Conservation (phyloP, 2,329 filamentous ascomycete species). For the Graphilbum fragrans region DNA sequence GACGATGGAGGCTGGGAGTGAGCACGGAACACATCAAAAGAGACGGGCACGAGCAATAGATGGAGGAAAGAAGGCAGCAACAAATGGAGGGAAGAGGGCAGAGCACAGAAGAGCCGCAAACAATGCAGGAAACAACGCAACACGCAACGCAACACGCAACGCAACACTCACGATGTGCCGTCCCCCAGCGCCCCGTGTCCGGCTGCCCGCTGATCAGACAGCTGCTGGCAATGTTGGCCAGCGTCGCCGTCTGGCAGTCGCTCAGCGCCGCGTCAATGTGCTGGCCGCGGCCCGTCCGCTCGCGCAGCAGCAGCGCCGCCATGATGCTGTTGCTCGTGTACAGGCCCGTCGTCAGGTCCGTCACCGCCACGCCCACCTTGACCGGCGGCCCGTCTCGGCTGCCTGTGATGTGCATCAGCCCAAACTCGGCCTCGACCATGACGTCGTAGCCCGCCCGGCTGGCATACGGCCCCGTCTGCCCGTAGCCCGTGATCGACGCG, state of each 20-base stretch:
- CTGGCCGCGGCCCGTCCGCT: slow-evolving; percentile 67
- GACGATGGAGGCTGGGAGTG: slow-evolving; percentile 70
- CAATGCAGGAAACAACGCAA: no score
- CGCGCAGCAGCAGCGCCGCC: slow-evolving; percentile 74
- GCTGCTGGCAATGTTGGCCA: slow-evolving; percentile 92
- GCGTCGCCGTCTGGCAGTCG: slow-evolving; percentile 87
- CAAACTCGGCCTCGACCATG: slow-evolving; percentile 98
- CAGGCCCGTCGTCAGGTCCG: slow-evolving; percentile 85
- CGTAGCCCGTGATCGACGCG: slow-evolving; percentile 93
- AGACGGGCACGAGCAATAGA: no score
- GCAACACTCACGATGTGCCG: slow-evolving; percentile 75
- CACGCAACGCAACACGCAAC: no score
- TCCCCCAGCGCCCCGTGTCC: slow-evolving; percentile 88
- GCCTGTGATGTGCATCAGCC: slow-evolving; percentile 97
- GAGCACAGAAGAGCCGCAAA: neutral
- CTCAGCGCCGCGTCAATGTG: slow-evolving; percentile 86
- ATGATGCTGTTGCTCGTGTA: slow-evolving; percentile 95
- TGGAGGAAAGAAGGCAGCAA: neutral
- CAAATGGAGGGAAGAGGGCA: neutral
- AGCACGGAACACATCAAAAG: neutral
- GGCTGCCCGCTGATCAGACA: slow-evolving; percentile 78
- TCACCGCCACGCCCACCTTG: slow-evolving; percentile 95
- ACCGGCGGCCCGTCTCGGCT: slow-evolving; percentile 78
- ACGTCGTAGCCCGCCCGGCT: slow-evolving; percentile 91
- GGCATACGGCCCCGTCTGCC: slow-evolving; percentile 85